Evolutionary conservation across 768 basidiomycete species (phyloP).

Genomic region (Suillus variegatus): DNA sequence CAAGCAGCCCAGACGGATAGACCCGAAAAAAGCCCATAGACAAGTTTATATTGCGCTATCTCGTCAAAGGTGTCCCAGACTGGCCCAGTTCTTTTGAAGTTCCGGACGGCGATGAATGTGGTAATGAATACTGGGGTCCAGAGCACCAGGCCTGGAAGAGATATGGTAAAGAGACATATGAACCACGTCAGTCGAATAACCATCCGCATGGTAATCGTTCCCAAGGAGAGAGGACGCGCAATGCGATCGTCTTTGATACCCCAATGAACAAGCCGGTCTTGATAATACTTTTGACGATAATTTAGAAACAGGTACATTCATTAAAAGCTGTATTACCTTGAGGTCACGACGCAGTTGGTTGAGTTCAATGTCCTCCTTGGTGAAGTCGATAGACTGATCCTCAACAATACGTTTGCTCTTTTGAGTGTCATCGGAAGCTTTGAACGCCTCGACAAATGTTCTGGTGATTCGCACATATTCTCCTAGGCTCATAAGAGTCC

Average conservation of each 20-base stretch:
- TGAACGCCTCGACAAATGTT: slow-evolving; percentile 78
- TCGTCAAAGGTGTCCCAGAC: slow-evolving; percentile 89
- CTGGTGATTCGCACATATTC: slow-evolving; percentile 79
- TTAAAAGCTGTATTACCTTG: slow-evolving; percentile 44
- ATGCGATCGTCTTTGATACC: slow-evolving; percentile 88
- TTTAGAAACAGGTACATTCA: slow-evolving; percentile 1
- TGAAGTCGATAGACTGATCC: slow-evolving; percentile 25
- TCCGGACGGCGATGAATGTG: slow-evolving; percentile 68
- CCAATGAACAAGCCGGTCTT: slow-evolving; percentile 65
- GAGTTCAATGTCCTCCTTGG: slow-evolving; percentile 29
- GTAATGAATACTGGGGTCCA: slow-evolving; percentile 81
- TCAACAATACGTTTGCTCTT: slow-evolving; percentile 23
- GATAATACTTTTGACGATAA: slow-evolving; percentile 54
- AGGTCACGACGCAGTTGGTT: slow-evolving; percentile 51
- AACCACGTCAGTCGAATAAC: slow-evolving; percentile 66
- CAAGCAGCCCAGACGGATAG: slow-evolving; percentile 62
- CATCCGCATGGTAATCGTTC: slow-evolving; percentile 62
- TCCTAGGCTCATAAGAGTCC: slow-evolving; percentile 81
- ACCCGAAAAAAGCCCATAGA: slow-evolving; percentile 78
- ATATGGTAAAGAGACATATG: slow-evolving; percentile 59
- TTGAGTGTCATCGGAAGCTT: slow-evolving; percentile 37
- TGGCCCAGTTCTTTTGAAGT: slow-evolving; percentile 81
- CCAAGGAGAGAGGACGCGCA: slow-evolving; percentile 58
- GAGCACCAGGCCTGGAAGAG: slow-evolving; percentile 74
- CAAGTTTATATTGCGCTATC: slow-evolving; percentile 86